Conservation (phyloP, 139 green algal species). For the Raphidocelis subcapitata region DNA sequence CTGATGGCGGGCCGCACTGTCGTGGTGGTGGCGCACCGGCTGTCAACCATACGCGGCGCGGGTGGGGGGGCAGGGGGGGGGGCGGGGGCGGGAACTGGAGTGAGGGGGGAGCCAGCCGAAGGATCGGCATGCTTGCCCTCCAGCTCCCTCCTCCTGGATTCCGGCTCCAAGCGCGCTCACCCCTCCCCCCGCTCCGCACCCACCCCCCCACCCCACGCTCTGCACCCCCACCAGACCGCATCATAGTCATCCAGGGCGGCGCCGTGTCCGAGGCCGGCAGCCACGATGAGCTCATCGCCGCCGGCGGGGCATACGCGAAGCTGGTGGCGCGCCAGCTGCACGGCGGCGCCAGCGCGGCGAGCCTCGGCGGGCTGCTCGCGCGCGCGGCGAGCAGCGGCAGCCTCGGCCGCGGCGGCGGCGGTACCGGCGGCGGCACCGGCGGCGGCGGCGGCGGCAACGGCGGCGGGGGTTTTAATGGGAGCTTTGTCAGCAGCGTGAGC, state of each 20-base stretch:
- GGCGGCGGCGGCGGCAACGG: not conserved
- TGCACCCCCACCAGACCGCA: too few relatives aligned
- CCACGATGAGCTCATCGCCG: conserved; percentile 30
- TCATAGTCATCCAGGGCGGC: conserved; percentile 70
- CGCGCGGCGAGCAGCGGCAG: not conserved
- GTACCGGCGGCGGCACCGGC: not conserved
- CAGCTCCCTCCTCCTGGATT: too few relatives aligned
- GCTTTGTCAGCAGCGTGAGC: too few relatives aligned
- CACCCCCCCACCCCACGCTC: too few relatives aligned
- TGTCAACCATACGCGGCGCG: conserved; percentile 86
- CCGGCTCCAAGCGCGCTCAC: too few relatives aligned
- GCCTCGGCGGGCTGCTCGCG: not conserved
- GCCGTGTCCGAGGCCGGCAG: conserved; percentile 53
- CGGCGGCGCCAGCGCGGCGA: conserved; percentile 1
- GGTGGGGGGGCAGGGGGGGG: too few relatives aligned
- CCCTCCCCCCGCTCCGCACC: too few relatives aligned
- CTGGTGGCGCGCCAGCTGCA: conserved; percentile 55
- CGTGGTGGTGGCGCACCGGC: conserved; percentile 90
- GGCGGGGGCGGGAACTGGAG: too few relatives aligned
- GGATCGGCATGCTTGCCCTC: too few relatives aligned
- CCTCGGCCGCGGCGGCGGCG: not conserved
- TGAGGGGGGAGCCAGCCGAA: too few relatives aligned
- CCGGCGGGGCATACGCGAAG: conserved; percentile 44
- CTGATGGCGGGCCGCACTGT: conserved; percentile 82
- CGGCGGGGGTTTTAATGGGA: not conserved